Base-by-base conservation (phyloP, 1,284 basidiomycete species). In the Mycena sp. region DNA sequence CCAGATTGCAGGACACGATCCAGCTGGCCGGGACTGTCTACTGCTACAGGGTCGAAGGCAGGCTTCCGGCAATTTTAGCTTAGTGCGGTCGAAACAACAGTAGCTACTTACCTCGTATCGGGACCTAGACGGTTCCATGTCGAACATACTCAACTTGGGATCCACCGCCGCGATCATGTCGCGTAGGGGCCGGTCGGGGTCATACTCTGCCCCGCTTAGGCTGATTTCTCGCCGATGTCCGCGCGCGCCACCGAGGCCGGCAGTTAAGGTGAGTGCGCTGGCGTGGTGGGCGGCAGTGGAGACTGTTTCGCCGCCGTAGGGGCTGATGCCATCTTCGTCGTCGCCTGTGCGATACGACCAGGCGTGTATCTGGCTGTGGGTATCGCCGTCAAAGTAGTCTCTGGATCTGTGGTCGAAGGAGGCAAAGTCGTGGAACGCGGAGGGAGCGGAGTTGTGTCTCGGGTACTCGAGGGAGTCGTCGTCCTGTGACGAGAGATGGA, bases 271-370 rank as follows among this genome's bases (percentile, higher is more conserved):
- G 49, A 95, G 81, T 0, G 87, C 92, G 67, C 91, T 93, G 26
- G 92, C 93, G 76, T 96, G 94, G 75, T 96, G 94, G 2, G 88
- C 92, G 12, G 87, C 87, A 0, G 94, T 95, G 0, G 92, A 94
- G 61, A 92, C 79, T 0, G 93, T 91, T 61, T 87, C 85, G 21
- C 83, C 86, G 21, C 80, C 85, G 65, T 88, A 91, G 1, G 88
- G 88, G 67, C 83, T 80, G 38, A 89, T 77, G 7, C 86, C 88
- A 12, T 85, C 86, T 54, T 88, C 86, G 51, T 90, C 87, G 38
- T 60, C 63, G 40, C 81, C 85, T 16, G 84, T 83, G 58, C 83
- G 85, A 72, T 87, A 88, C 6, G 89, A 89, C 88, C 88, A 91
- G 0, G 82, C 81, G 59, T 88, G 84, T 40, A 83, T 74, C 37